Conservation (phyloP, 2,329 filamentous ascomycete species). For the Pseudogymnoascus sp. region DNA sequence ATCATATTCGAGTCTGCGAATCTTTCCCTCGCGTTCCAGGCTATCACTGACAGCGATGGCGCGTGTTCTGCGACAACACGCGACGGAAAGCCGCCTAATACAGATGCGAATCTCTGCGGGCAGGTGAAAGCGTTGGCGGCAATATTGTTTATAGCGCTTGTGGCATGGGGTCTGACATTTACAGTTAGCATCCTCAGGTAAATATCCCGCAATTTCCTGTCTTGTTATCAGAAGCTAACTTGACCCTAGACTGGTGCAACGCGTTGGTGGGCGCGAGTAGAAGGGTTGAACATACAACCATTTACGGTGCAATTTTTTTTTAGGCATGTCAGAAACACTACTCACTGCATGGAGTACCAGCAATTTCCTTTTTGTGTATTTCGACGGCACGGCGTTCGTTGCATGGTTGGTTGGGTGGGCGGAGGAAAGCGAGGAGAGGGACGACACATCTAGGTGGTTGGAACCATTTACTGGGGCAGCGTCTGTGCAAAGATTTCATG, state of each 20-base stretch:
- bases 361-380: constrained; percentile 6
- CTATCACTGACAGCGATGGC: constrained; percentile 56
- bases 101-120: constrained; percentile 42
- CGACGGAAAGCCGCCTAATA: constrained; percentile 27
- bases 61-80: constrained; percentile 39
- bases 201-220: background rate
- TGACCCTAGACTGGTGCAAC: constrained; percentile 43
- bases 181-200: constrained; percentile 71
- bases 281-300: constrained; percentile 20
- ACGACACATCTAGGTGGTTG: background rate
- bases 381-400: background rate
- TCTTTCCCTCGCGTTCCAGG: constrained; percentile 79
- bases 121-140: constrained; percentile 64
- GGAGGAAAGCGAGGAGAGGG: background rate
- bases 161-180: constrained; percentile 89
- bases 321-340: background rate
- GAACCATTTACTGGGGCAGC: background rate
- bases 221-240: constrained; percentile 23
- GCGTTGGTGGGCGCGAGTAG: constrained; percentile 47
- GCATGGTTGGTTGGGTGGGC: background rate
- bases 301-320: background rate
- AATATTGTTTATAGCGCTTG: constrained; percentile 69
- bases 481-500: background rate
- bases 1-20: constrained; percentile 97
- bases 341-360: constrained; percentile 3